Conservation (phyloP, 306 rosid genomes). For the Begonia masoniana region DNA sequence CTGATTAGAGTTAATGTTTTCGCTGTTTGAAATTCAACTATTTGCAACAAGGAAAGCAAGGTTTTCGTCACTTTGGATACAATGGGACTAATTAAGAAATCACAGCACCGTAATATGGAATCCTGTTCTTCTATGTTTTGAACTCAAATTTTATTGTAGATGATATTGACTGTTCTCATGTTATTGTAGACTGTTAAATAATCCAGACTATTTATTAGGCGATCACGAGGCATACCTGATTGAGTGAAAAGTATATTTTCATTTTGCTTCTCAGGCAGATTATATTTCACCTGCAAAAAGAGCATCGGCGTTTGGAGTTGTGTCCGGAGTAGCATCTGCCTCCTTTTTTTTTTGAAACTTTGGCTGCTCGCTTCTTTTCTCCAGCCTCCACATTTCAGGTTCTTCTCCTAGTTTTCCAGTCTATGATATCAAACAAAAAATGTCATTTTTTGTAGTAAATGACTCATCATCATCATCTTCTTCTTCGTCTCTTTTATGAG, state of each 20-base stretch:
- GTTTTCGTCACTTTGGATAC: conserved; percentile 56
- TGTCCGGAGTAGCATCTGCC: conserved; percentile 53
- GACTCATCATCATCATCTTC: too few relatives aligned
- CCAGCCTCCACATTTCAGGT: conserved; percentile 58
- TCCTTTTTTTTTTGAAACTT: conserved; percentile 58
- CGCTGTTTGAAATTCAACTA: conserved; percentile 49
- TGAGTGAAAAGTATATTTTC: not conserved
- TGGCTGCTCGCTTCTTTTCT: conserved; percentile 67
- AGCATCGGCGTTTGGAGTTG: conserved; percentile 59
- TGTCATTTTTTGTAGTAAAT: too few relatives aligned
- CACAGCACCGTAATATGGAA: conserved; percentile 54
- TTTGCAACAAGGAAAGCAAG: conserved; percentile 84
- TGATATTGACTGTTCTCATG: conserved; percentile 8
- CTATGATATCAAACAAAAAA: too few relatives aligned
- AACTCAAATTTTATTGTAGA: conserved; percentile 5
- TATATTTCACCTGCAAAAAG: conserved; percentile 33
- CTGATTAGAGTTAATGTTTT: conserved; percentile 8
- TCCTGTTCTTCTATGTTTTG: conserved; percentile 9
- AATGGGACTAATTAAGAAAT: conserved; percentile 49
- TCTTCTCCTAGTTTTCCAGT: not conserved
- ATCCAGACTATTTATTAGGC: too few relatives aligned
- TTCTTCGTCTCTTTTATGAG: not conserved
- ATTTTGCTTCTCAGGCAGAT: conserved; percentile 43
- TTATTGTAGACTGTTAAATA: conserved; percentile 18
- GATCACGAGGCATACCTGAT: not conserved